phyloP scores from a whole-genome alignment of 2,329 filamentous ascomycete species.

The Fusarium nisikadoi region DNA sequence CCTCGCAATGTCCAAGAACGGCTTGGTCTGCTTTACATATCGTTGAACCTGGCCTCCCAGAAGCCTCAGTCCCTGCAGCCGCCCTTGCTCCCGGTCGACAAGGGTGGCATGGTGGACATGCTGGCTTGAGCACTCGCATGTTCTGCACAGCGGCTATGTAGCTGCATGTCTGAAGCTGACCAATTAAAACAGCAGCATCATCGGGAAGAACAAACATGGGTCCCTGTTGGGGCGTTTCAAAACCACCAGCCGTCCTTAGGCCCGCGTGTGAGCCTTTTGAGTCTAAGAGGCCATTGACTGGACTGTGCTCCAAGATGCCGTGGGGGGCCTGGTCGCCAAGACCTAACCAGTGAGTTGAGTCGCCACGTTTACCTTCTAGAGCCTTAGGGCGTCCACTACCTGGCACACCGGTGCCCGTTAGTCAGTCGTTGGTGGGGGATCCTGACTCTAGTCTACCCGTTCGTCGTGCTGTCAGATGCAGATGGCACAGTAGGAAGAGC shows the following conservation, averaged over 20 bases:
- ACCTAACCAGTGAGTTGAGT: conserved; percentile 31
- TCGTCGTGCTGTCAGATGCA: conserved; percentile 45
- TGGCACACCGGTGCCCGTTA: conserved; percentile 44
- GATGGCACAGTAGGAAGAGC: conserved; percentile 38
- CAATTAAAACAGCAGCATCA: conserved; percentile 46
- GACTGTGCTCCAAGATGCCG: conserved; percentile 26
- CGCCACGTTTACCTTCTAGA: conserved; percentile 41
- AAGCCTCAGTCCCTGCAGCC: conserved; percentile 48
- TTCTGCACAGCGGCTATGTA: conserved; percentile 57
- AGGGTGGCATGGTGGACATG: conserved; percentile 42
- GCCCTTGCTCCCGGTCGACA: conserved; percentile 33
- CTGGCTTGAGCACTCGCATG: conserved; percentile 55
- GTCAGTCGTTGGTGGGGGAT: conserved; percentile 38
- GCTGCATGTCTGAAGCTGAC: conserved; percentile 48
- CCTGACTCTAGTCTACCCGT: conserved; percentile 51
- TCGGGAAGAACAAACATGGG: conserved; percentile 43
- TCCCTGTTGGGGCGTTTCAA: conserved; percentile 47
- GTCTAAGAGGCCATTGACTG: conserved; percentile 34
- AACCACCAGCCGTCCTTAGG: conserved; percentile 37
- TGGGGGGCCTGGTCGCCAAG: conserved; percentile 39
- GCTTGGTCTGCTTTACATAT: conserved; percentile 38
- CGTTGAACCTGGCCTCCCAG: conserved; percentile 30
- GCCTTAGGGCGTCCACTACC: conserved; percentile 32
- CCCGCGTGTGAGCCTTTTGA: conserved; percentile 32
- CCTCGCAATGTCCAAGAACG: conserved; percentile 40